phyloP scores from a whole-genome alignment of 2,329 filamentous ascomycete genomes.

The Aspergillus japonicus region DNA sequence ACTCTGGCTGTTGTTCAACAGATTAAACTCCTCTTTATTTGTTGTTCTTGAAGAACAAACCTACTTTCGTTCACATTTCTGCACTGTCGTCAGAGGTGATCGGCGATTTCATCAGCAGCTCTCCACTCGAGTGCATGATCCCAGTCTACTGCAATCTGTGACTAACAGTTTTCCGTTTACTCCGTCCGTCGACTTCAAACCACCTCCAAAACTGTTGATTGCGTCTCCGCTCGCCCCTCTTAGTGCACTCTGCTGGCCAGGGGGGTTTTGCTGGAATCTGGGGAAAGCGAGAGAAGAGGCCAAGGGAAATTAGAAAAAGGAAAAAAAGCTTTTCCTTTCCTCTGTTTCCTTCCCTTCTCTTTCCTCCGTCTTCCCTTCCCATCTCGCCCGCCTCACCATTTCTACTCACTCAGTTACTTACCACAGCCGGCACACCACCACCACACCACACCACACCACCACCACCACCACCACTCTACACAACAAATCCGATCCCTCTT shows the following conservation, averaged over 20 bases:
- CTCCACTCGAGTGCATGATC: conserved; percentile 13
- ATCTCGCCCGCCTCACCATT: neutral
- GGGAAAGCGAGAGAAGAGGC: conserved; percentile 23
- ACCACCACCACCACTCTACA: neutral
- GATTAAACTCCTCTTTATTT: too few species aligned
- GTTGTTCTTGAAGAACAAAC: neutral
- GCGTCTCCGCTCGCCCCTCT: conserved; percentile 24
- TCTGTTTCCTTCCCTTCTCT: conserved; percentile 12
- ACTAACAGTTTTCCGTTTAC: conserved; percentile 36
- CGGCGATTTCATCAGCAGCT: conserved; percentile 1
- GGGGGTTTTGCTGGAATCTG: conserved; percentile 29
- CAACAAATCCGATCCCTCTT: conserved; percentile 3
- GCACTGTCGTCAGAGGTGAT: neutral
- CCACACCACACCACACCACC: neutral
- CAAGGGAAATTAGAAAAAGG: conserved; percentile 8
- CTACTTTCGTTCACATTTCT: neutral
- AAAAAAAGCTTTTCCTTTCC: conserved; percentile 20
- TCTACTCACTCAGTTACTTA: neutral
- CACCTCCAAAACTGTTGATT: conserved; percentile 12
- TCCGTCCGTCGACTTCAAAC: neutral
- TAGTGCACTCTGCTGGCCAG: conserved; percentile 14
- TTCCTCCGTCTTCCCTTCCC: conserved; percentile 17
- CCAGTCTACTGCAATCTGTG: conserved; percentile 28
- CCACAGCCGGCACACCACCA: neutral
- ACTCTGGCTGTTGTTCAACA: neutral